Conservation (phyloP, 805 yeast species). For the Zygosaccharomyces bisporus region DNA sequence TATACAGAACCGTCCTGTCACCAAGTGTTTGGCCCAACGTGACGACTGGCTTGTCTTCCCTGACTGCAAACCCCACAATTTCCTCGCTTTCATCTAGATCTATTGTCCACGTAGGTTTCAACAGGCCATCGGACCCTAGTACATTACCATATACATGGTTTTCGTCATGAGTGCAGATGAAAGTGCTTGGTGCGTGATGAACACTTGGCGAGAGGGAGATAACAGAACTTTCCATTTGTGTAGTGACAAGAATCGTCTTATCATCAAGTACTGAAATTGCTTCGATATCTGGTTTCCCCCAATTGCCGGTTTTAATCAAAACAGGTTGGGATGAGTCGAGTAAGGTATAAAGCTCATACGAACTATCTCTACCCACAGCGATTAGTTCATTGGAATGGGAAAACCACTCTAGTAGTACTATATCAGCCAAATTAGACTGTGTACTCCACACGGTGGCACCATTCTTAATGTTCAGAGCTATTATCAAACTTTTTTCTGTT, state of each 20-base stretch:
- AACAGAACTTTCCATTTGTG: slow-evolving; percentile 15
- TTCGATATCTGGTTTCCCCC: not conserved
- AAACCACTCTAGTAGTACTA: slow-evolving; percentile 25
- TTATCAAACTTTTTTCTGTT: slow-evolving; percentile 40
- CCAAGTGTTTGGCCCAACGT: slow-evolving; percentile 67
- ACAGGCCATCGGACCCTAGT: slow-evolving; percentile 20
- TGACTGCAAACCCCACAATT: slow-evolving; percentile 40
- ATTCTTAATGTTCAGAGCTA: slow-evolving; percentile 42
- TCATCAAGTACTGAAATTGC: slow-evolving; percentile 6
- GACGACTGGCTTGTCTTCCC: slow-evolving; percentile 44
- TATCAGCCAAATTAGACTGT: slow-evolving; percentile 22
- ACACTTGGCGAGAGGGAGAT: slow-evolving; percentile 8
- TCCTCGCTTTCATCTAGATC: slow-evolving; percentile 32
- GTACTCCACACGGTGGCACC: slow-evolving; percentile 42
- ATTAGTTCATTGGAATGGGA: slow-evolving; percentile 18
- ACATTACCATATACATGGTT: slow-evolving; percentile 26
- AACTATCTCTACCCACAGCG: slow-evolving; percentile 34
- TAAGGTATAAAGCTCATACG: slow-evolving; percentile 19
- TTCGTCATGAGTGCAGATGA: slow-evolving; percentile 23
- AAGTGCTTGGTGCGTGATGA: slow-evolving; percentile 13
- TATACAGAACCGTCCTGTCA: slow-evolving; percentile 73
- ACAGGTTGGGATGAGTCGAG: slow-evolving; percentile 6
- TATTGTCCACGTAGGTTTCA: slow-evolving; percentile 41
- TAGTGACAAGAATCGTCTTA: slow-evolving; percentile 19
- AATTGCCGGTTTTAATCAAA: slow-evolving; percentile 1